Evolutionary conservation across 2,329 filamentous ascomycete species (phyloP).

Genomic region (Ophiostoma quercus): DNA sequence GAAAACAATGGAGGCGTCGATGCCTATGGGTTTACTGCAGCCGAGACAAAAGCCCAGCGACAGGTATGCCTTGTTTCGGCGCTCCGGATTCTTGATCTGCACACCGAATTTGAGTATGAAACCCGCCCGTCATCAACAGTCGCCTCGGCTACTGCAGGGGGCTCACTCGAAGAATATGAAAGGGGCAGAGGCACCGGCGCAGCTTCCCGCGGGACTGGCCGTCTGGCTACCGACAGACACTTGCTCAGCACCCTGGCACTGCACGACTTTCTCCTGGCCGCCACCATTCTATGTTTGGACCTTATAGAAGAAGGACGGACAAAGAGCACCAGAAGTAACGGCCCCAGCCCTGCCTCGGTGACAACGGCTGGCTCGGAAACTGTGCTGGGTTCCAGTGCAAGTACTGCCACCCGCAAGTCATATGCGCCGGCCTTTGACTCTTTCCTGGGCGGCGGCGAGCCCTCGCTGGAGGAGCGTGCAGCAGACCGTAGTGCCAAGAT

Average conservation of each 20-base stretch:
- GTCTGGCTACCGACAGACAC: constrained; percentile 50
- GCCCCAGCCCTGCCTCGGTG: background rate
- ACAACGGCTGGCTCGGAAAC: background rate
- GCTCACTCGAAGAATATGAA: background rate
- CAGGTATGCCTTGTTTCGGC: constrained; percentile 49
- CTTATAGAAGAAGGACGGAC: constrained; percentile 34
- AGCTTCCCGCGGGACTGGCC: constrained; percentile 37
- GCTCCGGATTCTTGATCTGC: constrained; percentile 44
- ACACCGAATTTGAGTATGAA: constrained; percentile 45
- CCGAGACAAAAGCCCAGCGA: constrained; percentile 41
- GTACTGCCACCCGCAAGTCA: background rate
- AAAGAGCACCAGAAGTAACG: background rate
- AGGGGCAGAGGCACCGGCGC: background rate
- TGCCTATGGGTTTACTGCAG: background rate
- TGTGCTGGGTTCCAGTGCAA: background rate
- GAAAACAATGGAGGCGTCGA: constrained; percentile 17
- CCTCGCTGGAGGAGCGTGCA: constrained; percentile 21
- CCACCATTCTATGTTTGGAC: constrained; percentile 55
- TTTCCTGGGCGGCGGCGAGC: constrained; percentile 12
- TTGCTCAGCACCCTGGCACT: constrained; percentile 52
- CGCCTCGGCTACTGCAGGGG: background rate
- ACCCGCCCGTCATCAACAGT: constrained; percentile 37
- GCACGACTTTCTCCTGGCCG: constrained; percentile 57
- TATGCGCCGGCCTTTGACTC: background rate
- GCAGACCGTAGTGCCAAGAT: constrained; percentile 34